phyloP scores from a whole-genome alignment of 129 eudicot genomes.

The Lactuca sativa region DNA sequence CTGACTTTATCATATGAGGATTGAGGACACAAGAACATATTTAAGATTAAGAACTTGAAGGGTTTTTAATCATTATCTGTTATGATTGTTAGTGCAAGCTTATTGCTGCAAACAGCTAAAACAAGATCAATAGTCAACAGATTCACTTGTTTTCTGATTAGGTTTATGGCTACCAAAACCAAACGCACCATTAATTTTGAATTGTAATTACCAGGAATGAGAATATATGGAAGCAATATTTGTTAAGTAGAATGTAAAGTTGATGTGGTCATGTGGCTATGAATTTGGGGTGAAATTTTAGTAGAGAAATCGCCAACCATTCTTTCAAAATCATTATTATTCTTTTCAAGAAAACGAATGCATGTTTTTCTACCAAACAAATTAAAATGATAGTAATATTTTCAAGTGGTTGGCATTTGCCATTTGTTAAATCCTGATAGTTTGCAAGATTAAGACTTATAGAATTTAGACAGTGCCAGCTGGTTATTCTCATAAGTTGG shows the following conservation, averaged over 20 bases:
- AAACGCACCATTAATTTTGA: conserved; percentile 3
- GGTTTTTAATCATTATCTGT: background rate
- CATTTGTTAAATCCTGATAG: conserved; percentile 27
- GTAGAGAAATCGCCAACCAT: background rate
- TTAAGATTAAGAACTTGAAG: background rate
- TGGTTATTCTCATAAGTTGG: conserved; percentile 38
- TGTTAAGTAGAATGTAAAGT: background rate
- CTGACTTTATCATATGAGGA: background rate
- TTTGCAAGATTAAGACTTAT: conserved; percentile 34
- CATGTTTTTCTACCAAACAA: conserved; percentile 11
- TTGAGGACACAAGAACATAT: background rate
- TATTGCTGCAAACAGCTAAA: background rate
- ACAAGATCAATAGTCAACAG: background rate
- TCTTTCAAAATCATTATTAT: background rate
- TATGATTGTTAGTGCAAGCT: background rate
- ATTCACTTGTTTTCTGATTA: conserved; percentile 13
- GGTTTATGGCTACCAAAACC: conserved; percentile 1
- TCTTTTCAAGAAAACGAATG: conserved; percentile 11
- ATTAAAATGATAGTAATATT: conserved; percentile 15
- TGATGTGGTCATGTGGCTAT: background rate
- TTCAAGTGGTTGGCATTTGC: conserved; percentile 30
- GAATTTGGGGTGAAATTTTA: no score
- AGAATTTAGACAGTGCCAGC: conserved; percentile 36
- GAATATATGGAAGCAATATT: conserved; percentile 8
- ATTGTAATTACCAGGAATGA: background rate